phyloP scores from a whole-genome alignment of 1,284 basidiomycete genomes.

The Meira miltonrushii region DNA sequence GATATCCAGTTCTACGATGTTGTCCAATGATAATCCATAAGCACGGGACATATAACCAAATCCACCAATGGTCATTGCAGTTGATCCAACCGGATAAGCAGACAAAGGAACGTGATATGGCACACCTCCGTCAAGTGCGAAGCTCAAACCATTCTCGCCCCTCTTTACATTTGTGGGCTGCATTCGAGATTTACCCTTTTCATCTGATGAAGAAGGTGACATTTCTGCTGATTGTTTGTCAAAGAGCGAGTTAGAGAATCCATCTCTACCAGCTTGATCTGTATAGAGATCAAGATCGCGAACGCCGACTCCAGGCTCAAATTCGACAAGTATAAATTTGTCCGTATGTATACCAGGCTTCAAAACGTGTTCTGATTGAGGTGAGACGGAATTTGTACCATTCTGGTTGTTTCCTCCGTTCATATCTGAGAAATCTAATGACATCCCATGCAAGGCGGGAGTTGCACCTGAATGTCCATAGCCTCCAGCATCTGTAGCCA shows the following conservation, averaged over 20 bases:
- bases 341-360: slow-evolving; percentile 34
- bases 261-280: slow-evolving; percentile 27
- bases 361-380: slow-evolving; percentile 1
- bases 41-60: slow-evolving; percentile 81
- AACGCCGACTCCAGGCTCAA: slow-evolving; percentile 37
- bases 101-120: slow-evolving; percentile 46
- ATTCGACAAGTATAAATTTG: slow-evolving; percentile 27
- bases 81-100: slow-evolving; percentile 62
- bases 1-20: slow-evolving; percentile 41
- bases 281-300: slow-evolving; percentile 35
- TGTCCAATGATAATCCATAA: slow-evolving; percentile 61
- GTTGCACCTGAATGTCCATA: background rate
- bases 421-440: background rate
- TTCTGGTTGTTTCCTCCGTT: background rate
- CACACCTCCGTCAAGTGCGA: slow-evolving; percentile 27
- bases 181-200: slow-evolving; percentile 17
- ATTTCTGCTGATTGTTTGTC: slow-evolving; percentile 3
- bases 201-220: slow-evolving; percentile 17
- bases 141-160: slow-evolving; percentile 8
- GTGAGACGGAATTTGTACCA: background rate
- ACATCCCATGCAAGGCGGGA: background rate
- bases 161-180: slow-evolving; percentile 6
- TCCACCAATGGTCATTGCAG: slow-evolving; percentile 73
- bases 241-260: too few relatives aligned
- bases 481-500: background rate